These are phyloP conservation scores for Drechslerella coelobrocha DNA, from an alignment of 2,329 filamentous ascomycete species.

Conservation along the genomic window DNA sequence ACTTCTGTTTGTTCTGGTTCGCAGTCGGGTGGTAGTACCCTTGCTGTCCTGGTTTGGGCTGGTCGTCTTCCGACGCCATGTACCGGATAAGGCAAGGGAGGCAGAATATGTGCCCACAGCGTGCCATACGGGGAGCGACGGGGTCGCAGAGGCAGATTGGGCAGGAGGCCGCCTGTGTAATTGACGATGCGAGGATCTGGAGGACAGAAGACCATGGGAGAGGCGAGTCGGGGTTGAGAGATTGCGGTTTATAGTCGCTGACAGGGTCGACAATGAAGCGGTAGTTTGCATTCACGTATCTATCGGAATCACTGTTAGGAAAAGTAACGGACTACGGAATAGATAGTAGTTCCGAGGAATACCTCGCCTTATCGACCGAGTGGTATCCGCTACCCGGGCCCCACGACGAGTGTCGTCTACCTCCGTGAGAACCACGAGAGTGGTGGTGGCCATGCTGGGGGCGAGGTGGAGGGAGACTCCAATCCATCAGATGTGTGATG, in stretches of 20 bases:
- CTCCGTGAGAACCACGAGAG: slow-evolving; percentile 60
- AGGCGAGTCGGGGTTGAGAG: slow-evolving; percentile 83
- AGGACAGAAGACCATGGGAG: slow-evolving; percentile 89
- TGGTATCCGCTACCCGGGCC: slow-evolving; percentile 88
- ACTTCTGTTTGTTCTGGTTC: slow-evolving; percentile 62
- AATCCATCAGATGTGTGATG: slow-evolving; percentile 96
- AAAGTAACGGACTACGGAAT: background rate
- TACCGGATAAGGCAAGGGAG: slow-evolving; percentile 91
- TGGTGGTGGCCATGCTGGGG: slow-evolving; percentile 66
- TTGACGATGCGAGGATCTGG: slow-evolving; percentile 86
- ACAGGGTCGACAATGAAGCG: slow-evolving; percentile 90
- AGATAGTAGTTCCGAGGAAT: slow-evolving; percentile 4
- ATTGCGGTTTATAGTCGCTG: slow-evolving; percentile 79
- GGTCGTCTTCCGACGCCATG: slow-evolving; percentile 83
- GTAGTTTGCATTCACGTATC: slow-evolving; percentile 94
- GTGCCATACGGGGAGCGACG: slow-evolving; percentile 93
- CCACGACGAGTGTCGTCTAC: slow-evolving; percentile 78
- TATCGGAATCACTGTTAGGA: slow-evolving; percentile 55
- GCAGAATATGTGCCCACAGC: slow-evolving; percentile 96
- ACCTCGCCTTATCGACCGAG: slow-evolving; percentile 86
- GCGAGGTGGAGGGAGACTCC: slow-evolving; percentile 78
- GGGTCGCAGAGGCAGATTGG: slow-evolving; percentile 94
- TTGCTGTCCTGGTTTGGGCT: slow-evolving; percentile 69
- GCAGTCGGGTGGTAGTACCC: slow-evolving; percentile 57
- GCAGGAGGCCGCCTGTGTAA: slow-evolving; percentile 86